Percentiles rank a stretch among this genome's conserved stretches.
These are phyloP conservation scores for Apiospora malaysiana DNA, from an alignment of 2,329 filamentous ascomycete genomes.

Conservation along the genomic window DNA sequence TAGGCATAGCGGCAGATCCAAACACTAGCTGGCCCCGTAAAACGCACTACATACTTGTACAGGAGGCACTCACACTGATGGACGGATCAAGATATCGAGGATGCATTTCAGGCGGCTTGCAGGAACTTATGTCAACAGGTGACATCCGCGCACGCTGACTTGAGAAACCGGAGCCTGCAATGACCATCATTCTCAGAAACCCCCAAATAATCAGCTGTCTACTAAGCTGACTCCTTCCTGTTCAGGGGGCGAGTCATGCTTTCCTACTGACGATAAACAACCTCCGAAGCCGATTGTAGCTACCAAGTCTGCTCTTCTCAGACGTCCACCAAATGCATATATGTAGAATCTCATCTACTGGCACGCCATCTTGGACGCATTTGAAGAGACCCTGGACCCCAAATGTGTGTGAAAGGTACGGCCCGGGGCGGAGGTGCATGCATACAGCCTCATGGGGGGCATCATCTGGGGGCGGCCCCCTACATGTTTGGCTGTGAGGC, in stretches of 20 bases:
- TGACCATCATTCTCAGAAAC: no score
- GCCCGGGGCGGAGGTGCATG: background rate
- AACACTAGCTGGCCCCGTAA: background rate
- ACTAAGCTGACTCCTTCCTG: no score
- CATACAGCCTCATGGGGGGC: background rate
- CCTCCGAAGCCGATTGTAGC: no score
- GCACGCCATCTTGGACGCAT: no score
- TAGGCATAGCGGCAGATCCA: slow-evolving; percentile 1
- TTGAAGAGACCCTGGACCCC: background rate
- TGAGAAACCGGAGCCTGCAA: no score
- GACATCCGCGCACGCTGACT: background rate
- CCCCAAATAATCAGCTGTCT: no score
- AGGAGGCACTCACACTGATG: background rate
- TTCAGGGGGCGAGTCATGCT: no score
- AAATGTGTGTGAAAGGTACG: background rate
- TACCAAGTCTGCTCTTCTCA: no score
- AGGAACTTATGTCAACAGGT: background rate
- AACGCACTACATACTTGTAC: background rate
- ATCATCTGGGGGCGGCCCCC: background rate
- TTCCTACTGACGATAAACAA: no score
- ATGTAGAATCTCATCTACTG: no score
- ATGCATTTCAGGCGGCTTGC: background rate
- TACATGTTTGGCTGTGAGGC: background rate
- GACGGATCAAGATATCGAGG: background rate
- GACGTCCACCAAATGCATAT: background rate